Percentiles rank a stretch among this genome's conserved stretches.
These are phyloP conservation scores for Lecanoromycetidae sp. DNA, from an alignment of 2,329 filamentous ascomycete genomes.

Conservation along the genomic window DNA sequence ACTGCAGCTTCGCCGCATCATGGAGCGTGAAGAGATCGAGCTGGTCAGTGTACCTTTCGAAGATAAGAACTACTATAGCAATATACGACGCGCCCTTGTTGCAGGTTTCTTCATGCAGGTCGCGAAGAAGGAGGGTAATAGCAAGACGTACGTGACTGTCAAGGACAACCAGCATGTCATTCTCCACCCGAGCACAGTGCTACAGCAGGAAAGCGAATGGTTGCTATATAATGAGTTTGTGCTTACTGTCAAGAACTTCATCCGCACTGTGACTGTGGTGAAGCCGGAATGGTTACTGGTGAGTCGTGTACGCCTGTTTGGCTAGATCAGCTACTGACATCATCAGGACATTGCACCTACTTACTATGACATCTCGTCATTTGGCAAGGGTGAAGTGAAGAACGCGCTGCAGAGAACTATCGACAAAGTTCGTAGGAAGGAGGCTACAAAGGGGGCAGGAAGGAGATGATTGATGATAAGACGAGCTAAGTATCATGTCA, in stretches of 20 bases:
- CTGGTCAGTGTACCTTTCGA: conserved; percentile 81
- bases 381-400: conserved; percentile 77
- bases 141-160: conserved; percentile 87
- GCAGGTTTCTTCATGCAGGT: conserved; percentile 99
- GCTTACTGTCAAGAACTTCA: conserved; percentile 94
- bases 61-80: conserved; percentile 95
- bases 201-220: conserved; percentile 86
- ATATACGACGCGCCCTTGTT: conserved; percentile 84
- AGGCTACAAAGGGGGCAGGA: conserved; percentile 32
- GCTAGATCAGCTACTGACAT: conserved; percentile 1
- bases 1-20: conserved; percentile 81
- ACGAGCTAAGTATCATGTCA: no score
- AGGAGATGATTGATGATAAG: conserved; percentile 1
- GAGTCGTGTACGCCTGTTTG: conserved; percentile 26
- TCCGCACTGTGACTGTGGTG: conserved; percentile 82
- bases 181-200: conserved; percentile 83
- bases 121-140: conserved; percentile 77
- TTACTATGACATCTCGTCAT: conserved; percentile 78
- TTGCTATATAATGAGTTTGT: conserved; percentile 98
- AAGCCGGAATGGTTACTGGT: conserved; percentile 90
- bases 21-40: conserved; percentile 82
- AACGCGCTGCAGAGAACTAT: conserved; percentile 44
- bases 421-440: conserved; percentile 44
- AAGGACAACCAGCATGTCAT: conserved; percentile 94
- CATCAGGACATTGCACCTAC: conserved; percentile 77